Percentiles rank a stretch among this genome's conserved stretches.
These are phyloP conservation scores for Bipolaris zeicola DNA, from an alignment of 2,329 filamentous ascomycete species.

Conservation along the genomic window DNA sequence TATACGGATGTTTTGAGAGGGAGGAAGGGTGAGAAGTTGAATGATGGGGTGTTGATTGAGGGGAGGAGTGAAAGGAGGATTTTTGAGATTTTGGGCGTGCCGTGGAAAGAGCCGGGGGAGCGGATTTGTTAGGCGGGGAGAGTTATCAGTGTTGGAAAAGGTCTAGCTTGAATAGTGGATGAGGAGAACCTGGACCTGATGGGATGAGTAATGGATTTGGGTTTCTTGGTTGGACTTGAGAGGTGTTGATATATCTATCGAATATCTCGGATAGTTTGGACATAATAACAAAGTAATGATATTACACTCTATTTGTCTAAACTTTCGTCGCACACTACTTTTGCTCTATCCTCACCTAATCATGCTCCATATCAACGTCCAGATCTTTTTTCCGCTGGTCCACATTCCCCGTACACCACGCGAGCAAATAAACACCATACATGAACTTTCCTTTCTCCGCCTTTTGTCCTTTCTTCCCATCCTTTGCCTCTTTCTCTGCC, in stretches of 20 bases:
- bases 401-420: constrained; percentile 18
- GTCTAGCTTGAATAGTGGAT: not conserved
- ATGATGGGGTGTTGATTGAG: constrained; percentile 73
- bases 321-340: not conserved
- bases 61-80: constrained; percentile 77
- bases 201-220: not conserved
- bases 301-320: not conserved
- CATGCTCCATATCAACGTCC: constrained; percentile 18
- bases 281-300: not conserved
- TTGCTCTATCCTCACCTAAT: constrained; percentile 3
- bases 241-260: not conserved
- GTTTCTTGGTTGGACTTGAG: not conserved
- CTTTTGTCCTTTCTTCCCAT: constrained; percentile 10
- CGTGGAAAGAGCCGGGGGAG: constrained; percentile 68
- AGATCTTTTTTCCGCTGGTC: constrained; percentile 20
- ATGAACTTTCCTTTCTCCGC: constrained; percentile 27
- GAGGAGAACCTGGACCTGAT: too few relatives aligned
- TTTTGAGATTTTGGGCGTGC: constrained; percentile 81
- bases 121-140: constrained; percentile 32
- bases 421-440: constrained; percentile 26
- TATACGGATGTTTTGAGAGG: constrained; percentile 73
- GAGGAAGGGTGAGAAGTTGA: constrained; percentile 63
- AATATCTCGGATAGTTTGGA: not conserved
- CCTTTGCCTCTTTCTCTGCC: constrained; percentile 17
- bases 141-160: not conserved